Conservation (phyloP, 2,329 filamentous ascomycete species). For the Botrytis tulipae region DNA sequence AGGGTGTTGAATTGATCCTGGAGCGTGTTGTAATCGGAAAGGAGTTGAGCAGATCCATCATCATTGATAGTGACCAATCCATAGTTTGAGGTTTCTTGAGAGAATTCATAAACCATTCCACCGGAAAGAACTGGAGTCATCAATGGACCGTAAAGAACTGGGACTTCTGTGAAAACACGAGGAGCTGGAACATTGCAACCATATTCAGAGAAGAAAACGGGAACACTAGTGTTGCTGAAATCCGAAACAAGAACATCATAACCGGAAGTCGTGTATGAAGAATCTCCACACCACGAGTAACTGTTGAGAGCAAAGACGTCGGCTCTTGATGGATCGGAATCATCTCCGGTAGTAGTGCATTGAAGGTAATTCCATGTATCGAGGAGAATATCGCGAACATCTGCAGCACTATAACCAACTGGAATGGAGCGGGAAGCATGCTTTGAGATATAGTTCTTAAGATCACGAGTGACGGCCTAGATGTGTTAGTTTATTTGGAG, state of each 20-base stretch:
- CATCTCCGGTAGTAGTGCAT: conserved; percentile 56
- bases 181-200: conserved; percentile 74
- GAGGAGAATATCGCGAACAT: conserved; percentile 69
- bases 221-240: conserved; percentile 65
- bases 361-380: conserved; percentile 75
- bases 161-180: conserved; percentile 74
- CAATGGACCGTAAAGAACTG: conserved; percentile 65
- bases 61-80: conserved; percentile 62
- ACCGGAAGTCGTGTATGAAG: conserved; percentile 59
- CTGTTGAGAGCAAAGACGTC: conserved; percentile 80
- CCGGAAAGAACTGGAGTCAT: conserved; percentile 71
- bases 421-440: conserved; percentile 67
- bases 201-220: conserved; percentile 79
- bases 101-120: conserved; percentile 79
- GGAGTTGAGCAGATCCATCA: conserved; percentile 57
- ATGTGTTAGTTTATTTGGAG: conserved; percentile 31
- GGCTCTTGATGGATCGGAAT: conserved; percentile 59
- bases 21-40: conserved; percentile 70
- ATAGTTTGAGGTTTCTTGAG: conserved; percentile 65
- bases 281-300: conserved; percentile 69
- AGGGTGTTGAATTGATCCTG: conserved; percentile 72
- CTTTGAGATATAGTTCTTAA: conserved; percentile 77
- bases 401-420: conserved; percentile 78
- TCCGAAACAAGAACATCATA: conserved; percentile 63
- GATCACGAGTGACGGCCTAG: conserved; percentile 71